Evolutionary conservation across 1,284 basidiomycete genomes (phyloP).

Genomic region (Vanrija humicola): DNA sequence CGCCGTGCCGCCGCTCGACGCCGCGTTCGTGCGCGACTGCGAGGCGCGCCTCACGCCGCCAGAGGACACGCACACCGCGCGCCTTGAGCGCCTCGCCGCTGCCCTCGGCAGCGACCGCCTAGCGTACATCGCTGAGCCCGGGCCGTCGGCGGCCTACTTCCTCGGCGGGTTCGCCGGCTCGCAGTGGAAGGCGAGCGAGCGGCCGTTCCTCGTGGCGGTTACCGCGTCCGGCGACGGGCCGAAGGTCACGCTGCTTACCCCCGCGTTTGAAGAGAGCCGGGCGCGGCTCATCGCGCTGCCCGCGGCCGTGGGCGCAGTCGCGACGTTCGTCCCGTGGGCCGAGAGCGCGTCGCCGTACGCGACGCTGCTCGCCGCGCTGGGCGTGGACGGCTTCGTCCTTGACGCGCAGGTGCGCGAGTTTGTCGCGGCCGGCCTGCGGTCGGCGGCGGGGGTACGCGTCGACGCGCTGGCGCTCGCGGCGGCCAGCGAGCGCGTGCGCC

Average conservation of each 20-base stretch:
- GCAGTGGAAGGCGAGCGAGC: conserved; percentile 68
- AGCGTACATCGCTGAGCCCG: conserved; percentile 63
- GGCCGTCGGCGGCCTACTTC: conserved; percentile 66
- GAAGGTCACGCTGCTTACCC: conserved; percentile 63
- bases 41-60: conserved; percentile 8
- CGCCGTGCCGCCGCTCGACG: not conserved
- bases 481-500: conserved; percentile 55
- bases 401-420: conserved; percentile 60
- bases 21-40: conserved; percentile 1
- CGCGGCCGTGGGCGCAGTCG: conserved; percentile 38
- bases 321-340: conserved; percentile 65
- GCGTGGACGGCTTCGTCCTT: conserved; percentile 51
- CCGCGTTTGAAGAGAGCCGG: conserved; percentile 69
- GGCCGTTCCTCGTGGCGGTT: conserved; percentile 68
- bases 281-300: conserved; percentile 58
- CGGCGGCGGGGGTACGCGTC: not conserved
- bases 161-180: conserved; percentile 59
- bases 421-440: conserved; percentile 53
- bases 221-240: conserved; percentile 25
- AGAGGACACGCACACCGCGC: not conserved
- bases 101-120: conserved; percentile 4
- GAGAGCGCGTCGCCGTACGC: conserved; percentile 69
- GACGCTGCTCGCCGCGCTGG: conserved; percentile 54
- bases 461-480: conserved; percentile 35
- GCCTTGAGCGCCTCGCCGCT: conserved; percentile 6